A percentile compares a stretch with the other conserved stretches of the same genome.
Conservation (phyloP, 257 asterid genomes). For the Nemophila menziesii region DNA sequence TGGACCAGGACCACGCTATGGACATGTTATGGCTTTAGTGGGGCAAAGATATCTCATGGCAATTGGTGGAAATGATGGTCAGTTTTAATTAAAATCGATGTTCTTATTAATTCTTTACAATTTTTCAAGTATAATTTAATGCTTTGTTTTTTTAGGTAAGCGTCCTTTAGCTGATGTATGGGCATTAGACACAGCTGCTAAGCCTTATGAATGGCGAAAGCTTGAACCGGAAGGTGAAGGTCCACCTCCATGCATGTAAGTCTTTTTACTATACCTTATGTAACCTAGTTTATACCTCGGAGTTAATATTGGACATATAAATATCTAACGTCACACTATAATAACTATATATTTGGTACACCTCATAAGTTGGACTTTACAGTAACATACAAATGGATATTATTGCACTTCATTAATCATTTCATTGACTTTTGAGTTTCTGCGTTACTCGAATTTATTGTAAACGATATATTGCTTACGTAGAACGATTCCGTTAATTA, state of each 20-base stretch:
- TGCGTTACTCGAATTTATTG: too few species aligned
- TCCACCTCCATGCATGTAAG: constrained; percentile 99
- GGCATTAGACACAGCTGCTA: constrained; percentile 99
- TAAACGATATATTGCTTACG: too few species aligned
- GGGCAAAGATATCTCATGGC: constrained; percentile 99
- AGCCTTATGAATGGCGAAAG: constrained; percentile 99
- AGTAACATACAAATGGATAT: too few species aligned
- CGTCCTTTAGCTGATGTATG: constrained; percentile 98
- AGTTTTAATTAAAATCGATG: constrained; percentile 13
- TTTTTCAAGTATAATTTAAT: constrained; percentile 13
- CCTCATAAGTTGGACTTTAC: too few species aligned
- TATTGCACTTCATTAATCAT: too few species aligned
- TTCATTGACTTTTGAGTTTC: too few species aligned
- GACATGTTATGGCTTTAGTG: constrained; percentile 99
- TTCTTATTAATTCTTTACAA: constrained; percentile 4
- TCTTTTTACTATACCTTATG: constrained; percentile 9
- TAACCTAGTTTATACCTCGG: constrained; percentile 1
- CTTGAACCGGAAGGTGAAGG: constrained; percentile 99
- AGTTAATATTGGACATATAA: too few species aligned
- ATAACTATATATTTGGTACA: too few species aligned
- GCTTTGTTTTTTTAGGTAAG: constrained; percentile 52
- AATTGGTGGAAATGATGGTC: constrained; percentile 99
- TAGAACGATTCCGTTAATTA: too few species aligned
- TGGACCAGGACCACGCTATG: constrained; percentile 99
- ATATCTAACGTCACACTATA: too few species aligned